Conservation (phyloP, 495 filamentous ascomycete species). For the Bacidia rubella region DNA sequence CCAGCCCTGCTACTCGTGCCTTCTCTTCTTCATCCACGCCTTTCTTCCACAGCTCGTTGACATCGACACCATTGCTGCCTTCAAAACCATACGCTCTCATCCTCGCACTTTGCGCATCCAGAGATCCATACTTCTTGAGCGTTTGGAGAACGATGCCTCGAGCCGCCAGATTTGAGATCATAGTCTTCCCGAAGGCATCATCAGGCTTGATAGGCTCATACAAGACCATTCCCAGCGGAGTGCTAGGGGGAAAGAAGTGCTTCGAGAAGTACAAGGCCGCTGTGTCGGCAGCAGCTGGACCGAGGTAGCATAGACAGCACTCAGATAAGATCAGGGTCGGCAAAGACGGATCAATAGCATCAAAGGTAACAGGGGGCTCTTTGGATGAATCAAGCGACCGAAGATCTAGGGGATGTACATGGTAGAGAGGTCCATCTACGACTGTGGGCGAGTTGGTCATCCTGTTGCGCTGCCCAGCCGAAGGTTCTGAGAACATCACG, state of each 20-base stretch:
- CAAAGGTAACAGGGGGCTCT: constrained; percentile 9
- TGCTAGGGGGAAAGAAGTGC: constrained; percentile 29
- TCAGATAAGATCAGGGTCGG: constrained; percentile 84
- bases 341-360: constrained; percentile 35
- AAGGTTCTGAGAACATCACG: not conserved
- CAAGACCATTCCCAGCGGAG: constrained; percentile 50
- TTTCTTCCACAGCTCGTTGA: constrained; percentile 59
- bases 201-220: constrained; percentile 81
- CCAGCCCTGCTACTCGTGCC: constrained; percentile 60
- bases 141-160: constrained; percentile 77
- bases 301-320: constrained; percentile 85
- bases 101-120: constrained; percentile 51
- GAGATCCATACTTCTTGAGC: constrained; percentile 50
- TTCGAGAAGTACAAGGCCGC: constrained; percentile 57
- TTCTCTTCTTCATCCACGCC: constrained; percentile 67
- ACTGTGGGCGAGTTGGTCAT: not conserved
- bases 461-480: not conserved
- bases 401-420: constrained; percentile 72
- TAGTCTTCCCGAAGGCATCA: constrained; percentile 76
- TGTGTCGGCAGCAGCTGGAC: constrained; percentile 40
- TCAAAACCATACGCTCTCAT: constrained; percentile 48
- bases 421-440: constrained; percentile 40
- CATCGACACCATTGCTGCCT: constrained; percentile 40
- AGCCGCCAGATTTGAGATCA: constrained; percentile 82
- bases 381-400: constrained; percentile 35